Percentiles rank a stretch among this genome's conserved stretches.
Evolutionary conservation across 768 basidiomycete species (phyloP).

Genomic region (Pisolithus microcarpus): DNA sequence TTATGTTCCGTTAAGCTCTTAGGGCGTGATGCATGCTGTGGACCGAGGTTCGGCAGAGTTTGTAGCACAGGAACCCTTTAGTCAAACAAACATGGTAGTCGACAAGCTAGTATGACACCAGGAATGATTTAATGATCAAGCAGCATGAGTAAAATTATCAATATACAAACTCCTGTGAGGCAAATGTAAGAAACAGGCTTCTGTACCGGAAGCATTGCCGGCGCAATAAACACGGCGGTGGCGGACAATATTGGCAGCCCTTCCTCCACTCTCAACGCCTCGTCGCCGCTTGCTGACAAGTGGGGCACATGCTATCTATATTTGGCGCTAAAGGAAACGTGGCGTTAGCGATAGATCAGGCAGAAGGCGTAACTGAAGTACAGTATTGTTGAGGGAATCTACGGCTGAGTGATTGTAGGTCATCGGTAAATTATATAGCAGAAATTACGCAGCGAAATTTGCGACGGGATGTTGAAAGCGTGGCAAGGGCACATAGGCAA

Average conservation of each 20-base stretch:
- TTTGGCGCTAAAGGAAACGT: conserved; percentile 30
- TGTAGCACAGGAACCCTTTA: neutral
- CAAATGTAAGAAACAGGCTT: conserved; percentile 1
- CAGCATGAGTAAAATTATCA: neutral
- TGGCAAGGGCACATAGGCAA: neutral
- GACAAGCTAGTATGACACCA: conserved; percentile 11
- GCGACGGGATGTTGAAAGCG: conserved; percentile 2
- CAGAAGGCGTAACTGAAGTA: conserved; percentile 15
- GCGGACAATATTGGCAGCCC: neutral
- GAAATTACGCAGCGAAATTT: neutral
- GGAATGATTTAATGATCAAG: conserved; percentile 2
- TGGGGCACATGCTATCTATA: conserved; percentile 36
- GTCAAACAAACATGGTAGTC: conserved; percentile 2
- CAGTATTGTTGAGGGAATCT: conserved; percentile 42
- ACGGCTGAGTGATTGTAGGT: conserved; percentile 26
- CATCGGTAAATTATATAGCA: conserved; percentile 1
- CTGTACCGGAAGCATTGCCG: conserved; percentile 9
- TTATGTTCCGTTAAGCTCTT: conserved; percentile 25
- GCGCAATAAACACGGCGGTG: conserved; percentile 2
- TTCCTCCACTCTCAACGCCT: conserved; percentile 12
- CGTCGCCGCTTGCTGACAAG: conserved; percentile 27
- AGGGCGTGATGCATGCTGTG: neutral
- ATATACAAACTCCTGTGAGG: neutral
- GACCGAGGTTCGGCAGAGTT: conserved; percentile 5
- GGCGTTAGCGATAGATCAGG: neutral